Evolutionary conservation across 2,329 filamentous ascomycete genomes (phyloP).

Genomic region (Raffaelea arxii): DNA sequence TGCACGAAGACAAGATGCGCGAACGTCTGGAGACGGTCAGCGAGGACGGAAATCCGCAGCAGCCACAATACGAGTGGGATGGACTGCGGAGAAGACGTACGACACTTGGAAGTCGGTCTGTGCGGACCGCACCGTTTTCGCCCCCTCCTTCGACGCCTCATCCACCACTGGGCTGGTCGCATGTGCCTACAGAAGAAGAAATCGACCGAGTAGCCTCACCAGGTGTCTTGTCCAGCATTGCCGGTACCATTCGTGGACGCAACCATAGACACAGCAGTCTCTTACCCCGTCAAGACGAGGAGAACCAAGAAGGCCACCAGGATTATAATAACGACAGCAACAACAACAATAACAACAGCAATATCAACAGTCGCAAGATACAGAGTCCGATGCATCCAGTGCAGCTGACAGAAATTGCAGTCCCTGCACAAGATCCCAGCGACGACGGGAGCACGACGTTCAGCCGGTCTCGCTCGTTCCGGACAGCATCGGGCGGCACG

Average conservation of each 20-base stretch:
- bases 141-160: conserved; percentile 37
- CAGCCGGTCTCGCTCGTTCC: conserved; percentile 36
- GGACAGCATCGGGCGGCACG: conserved; percentile 34
- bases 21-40: conserved; percentile 65
- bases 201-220: conserved; percentile 39
- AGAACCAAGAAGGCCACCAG: conserved; percentile 28
- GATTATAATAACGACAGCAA: no score
- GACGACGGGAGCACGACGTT: conserved; percentile 25
- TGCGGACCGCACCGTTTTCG: conserved; percentile 17
- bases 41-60: conserved; percentile 51
- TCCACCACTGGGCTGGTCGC: conserved; percentile 80
- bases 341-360: conserved; percentile 8
- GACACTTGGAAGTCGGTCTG: conserved; percentile 24
- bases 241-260: conserved; percentile 43
- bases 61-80: conserved; percentile 71
- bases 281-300: conserved; percentile 25
- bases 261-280: conserved; percentile 31
- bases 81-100: conserved; percentile 67
- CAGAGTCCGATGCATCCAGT: conserved; percentile 52
- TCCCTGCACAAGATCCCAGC: conserved; percentile 33
- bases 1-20: conserved; percentile 67
- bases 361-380: conserved; percentile 22
- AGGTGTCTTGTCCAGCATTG: conserved; percentile 43
- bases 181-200: conserved; percentile 61
- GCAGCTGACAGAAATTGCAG: conserved; percentile 50